Percentiles rank a stretch among this genome's conserved stretches.
Conservation (phyloP, 495 filamentous ascomycete genomes). For the Mycothermus thermophilus region DNA sequence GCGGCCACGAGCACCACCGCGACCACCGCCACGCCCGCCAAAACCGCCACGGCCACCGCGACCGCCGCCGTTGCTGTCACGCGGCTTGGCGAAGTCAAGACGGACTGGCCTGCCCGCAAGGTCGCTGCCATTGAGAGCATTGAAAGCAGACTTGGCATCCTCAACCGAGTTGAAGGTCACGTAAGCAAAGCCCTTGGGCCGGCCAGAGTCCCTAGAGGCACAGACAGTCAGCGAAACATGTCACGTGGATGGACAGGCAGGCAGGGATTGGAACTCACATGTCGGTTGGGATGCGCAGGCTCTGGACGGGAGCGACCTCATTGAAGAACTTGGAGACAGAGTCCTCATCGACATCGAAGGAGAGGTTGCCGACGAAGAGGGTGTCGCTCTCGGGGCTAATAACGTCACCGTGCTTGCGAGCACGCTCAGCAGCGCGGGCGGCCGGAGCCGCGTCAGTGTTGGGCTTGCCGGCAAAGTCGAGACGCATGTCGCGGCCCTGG, state of each 20-base stretch:
- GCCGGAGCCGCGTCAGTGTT: conserved; percentile 36
- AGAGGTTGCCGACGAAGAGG: conserved; percentile 85
- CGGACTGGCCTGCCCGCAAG: conserved; percentile 67
- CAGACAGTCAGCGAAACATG: too few species aligned
- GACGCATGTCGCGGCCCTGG: conserved; percentile 74
- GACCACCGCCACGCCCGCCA: conserved; percentile 40
- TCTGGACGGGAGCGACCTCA: conserved; percentile 52
- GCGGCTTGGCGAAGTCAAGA: conserved; percentile 77
- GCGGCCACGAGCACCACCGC: conserved; percentile 37
- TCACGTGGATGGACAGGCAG: too few species aligned
- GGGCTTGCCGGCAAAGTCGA: conserved; percentile 75
- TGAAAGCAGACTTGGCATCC: conserved; percentile 66
- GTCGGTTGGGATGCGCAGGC: conserved; percentile 83
- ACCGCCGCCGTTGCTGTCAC: conserved; percentile 45
- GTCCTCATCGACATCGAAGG: conserved; percentile 72
- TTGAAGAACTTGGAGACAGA: conserved; percentile 62
- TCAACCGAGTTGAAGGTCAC: conserved; percentile 73
- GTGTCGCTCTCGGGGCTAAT: conserved; percentile 68
- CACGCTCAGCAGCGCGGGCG: conserved; percentile 53
- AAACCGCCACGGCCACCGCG: conserved; percentile 37
- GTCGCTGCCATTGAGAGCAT: conserved; percentile 58
- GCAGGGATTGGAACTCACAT: conserved; percentile 40
- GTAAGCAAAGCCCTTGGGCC: conserved; percentile 91
- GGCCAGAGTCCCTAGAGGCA: conserved; percentile 61
- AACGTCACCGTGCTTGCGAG: conserved; percentile 61